phyloP scores from a whole-genome alignment of 2,329 filamentous ascomycete genomes.

The Cladobotryum mycophilum region DNA sequence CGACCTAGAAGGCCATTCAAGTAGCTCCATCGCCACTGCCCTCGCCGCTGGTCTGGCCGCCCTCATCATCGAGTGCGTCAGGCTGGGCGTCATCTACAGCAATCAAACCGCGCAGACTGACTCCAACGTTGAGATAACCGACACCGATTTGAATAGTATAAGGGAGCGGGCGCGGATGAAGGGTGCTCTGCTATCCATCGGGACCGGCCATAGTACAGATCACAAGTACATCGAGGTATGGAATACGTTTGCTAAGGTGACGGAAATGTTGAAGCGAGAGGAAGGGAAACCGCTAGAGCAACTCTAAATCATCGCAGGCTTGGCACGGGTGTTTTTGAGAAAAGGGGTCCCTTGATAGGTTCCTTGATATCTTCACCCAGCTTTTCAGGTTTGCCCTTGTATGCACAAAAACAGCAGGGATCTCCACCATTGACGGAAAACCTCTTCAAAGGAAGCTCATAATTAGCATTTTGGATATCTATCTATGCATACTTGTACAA shows the following conservation, averaged over 20 bases:
- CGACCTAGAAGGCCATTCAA: slow-evolving; percentile 1
- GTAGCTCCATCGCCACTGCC: slow-evolving; percentile 4
- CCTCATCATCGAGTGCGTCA: slow-evolving; percentile 3
- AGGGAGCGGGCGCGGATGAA: not conserved
- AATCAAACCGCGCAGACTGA: not conserved
- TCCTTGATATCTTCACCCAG: too few relatives aligned
- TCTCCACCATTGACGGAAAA: too few relatives aligned
- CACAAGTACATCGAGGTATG: slow-evolving; percentile 4
- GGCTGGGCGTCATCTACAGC: not conserved
- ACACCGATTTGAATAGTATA: not conserved
- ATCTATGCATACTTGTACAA: not conserved
- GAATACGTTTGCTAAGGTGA: not conserved
- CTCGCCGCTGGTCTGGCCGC: slow-evolving; percentile 5
- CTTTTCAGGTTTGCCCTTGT: too few relatives aligned
- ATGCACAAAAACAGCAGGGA: too few relatives aligned
- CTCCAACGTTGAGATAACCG: not conserved
- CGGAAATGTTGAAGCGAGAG: not conserved
- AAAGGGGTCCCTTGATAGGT: too few relatives aligned
- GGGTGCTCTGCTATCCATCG: not conserved
- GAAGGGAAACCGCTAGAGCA: not conserved
- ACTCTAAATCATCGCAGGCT: not conserved
- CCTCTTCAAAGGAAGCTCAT: too few relatives aligned
- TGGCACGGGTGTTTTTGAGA: not conserved
- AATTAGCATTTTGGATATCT: not conserved
- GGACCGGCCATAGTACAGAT: not conserved